phyloP scores from a whole-genome alignment of 164 flowering plant species.

The Umbellularia californica region DNA sequence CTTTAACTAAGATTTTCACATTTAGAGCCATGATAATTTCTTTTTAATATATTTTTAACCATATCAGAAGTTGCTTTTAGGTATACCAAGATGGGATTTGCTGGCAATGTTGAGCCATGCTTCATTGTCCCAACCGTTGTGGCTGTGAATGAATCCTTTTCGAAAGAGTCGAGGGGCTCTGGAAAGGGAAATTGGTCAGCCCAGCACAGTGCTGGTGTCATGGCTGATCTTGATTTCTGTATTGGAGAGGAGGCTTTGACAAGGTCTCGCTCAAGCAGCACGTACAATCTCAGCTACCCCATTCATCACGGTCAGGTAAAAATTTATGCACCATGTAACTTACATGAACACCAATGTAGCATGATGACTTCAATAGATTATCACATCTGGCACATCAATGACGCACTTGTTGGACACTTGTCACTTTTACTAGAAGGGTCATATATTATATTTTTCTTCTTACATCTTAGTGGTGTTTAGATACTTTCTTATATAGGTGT shows the following conservation, averaged over 20 bases:
- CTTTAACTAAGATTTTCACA: neutral
- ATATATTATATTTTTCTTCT: too few relatives aligned
- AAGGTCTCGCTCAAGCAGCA: constrained; percentile 66
- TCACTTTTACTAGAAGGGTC: too few relatives aligned
- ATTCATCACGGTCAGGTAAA: constrained; percentile 68
- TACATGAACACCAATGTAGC: neutral
- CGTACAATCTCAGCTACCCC: constrained; percentile 80
- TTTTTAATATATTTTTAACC: neutral
- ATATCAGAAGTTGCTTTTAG: constrained; percentile 28
- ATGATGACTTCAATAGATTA: too few relatives aligned
- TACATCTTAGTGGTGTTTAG: too few relatives aligned
- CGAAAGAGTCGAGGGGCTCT: constrained; percentile 58
- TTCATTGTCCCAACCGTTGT: constrained; percentile 52
- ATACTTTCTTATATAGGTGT: too few relatives aligned
- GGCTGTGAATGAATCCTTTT: constrained; percentile 82
- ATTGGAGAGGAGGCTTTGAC: constrained; percentile 89
- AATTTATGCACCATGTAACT: neutral
- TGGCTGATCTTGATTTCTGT: constrained; percentile 98
- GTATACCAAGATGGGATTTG: constrained; percentile 80
- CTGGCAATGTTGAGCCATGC: constrained; percentile 25
- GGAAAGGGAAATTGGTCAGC: constrained; percentile 72
- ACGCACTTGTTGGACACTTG: too few relatives aligned
- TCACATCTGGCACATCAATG: too few relatives aligned
- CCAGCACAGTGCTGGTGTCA: constrained; percentile 92
- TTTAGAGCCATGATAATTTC: neutral